A percentile compares a stretch with the other conserved stretches of the same genome.
Evolutionary conservation across 371 early-diverging fungal species (phyloP).

Genomic region (Gilbertella persicaria): DNA sequence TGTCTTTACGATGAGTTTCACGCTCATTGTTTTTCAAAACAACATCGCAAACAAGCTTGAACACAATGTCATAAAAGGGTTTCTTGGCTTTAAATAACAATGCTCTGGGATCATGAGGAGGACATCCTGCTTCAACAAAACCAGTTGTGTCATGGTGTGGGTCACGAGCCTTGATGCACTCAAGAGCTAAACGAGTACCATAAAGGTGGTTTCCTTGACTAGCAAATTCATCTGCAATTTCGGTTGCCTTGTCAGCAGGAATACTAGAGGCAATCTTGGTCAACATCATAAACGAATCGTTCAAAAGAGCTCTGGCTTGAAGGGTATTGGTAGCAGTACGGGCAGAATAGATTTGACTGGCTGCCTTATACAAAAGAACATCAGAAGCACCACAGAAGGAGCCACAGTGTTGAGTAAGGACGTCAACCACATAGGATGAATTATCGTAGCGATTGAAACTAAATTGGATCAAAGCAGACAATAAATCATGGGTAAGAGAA

Average conservation of each 20-base stretch:
- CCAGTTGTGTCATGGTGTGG: constrained; percentile 51
- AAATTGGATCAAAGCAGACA: constrained; percentile 11
- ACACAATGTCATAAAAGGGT: constrained; percentile 58
- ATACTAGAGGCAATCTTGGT: constrained; percentile 44
- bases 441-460: constrained; percentile 11
- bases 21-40: not conserved
- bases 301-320: constrained; percentile 50
- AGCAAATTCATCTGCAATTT: constrained; percentile 26
- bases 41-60: constrained; percentile 31
- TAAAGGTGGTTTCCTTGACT: constrained; percentile 19
- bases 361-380: constrained; percentile 66
- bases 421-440: constrained; percentile 20
- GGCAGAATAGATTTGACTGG: constrained; percentile 25
- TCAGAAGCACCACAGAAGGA: constrained; percentile 55
- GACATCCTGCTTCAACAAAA: constrained; percentile 40
- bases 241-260: constrained; percentile 27
- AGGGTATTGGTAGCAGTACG: constrained; percentile 38
- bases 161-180: constrained; percentile 69
- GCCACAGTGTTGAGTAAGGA: constrained; percentile 69
- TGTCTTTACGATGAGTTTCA: not conserved
- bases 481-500: constrained; percentile 8
- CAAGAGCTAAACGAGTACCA: constrained; percentile 61
- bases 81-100: constrained; percentile 43
- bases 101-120: constrained; percentile 30
- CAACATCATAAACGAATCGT: constrained; percentile 56